Percentiles rank a stretch among this genome's conserved stretches.
These are phyloP conservation scores for Colletotrichum kahawae DNA, from an alignment of 2,329 filamentous ascomycete species.

Conservation along the genomic window DNA sequence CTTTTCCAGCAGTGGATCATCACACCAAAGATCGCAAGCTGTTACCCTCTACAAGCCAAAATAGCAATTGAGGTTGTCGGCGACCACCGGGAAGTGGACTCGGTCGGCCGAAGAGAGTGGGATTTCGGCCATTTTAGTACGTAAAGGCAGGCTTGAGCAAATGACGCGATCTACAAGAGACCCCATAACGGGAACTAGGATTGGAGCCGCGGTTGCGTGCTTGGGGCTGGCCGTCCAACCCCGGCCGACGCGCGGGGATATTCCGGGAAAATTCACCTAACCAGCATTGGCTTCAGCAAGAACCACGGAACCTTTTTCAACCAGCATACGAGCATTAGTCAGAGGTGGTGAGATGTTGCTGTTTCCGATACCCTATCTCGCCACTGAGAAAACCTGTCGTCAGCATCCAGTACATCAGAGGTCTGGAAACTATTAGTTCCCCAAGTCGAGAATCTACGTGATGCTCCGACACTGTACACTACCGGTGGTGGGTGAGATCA, in stretches of 20 bases:
- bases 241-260: background rate
- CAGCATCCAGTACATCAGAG: background rate
- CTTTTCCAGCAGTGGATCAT: background rate
- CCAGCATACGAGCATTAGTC: background rate
- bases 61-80: background rate
- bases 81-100: background rate
- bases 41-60: background rate
- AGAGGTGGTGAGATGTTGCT: background rate
- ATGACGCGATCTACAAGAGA: constrained; percentile 1
- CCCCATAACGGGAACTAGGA: background rate
- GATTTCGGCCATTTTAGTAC: background rate
- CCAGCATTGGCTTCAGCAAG: background rate
- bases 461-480: background rate
- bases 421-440: background rate
- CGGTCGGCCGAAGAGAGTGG: background rate
- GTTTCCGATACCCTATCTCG: background rate
- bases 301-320: background rate
- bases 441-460: background rate
- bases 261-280: background rate
- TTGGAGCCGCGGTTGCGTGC: background rate
- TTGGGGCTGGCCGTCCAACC: background rate
- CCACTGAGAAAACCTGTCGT: background rate
- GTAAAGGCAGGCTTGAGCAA: background rate
- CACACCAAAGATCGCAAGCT: too few species aligned
- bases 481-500: background rate